These are phyloP conservation scores for Triadica sebifera DNA, from an alignment of 345 rosid genomes.

Conservation along the genomic window DNA sequence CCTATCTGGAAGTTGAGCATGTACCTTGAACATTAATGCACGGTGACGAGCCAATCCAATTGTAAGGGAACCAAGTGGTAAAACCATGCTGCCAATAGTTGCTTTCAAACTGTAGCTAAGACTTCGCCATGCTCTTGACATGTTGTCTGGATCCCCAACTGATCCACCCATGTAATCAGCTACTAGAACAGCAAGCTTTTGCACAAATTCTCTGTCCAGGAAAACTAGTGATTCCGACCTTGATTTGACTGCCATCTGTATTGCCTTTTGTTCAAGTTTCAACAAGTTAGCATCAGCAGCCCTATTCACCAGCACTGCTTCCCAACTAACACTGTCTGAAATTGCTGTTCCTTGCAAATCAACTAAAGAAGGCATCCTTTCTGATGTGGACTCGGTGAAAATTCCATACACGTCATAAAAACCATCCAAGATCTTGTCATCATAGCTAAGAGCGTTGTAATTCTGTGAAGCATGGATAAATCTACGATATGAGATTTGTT, in stretches of 20 bases:
- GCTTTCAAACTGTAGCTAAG: constrained; percentile 73
- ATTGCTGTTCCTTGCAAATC: constrained; percentile 80
- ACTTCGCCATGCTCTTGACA: constrained; percentile 69
- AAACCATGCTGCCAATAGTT: constrained; percentile 77
- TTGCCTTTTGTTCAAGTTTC: constrained; percentile 74
- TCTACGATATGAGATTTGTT: constrained; percentile 59
- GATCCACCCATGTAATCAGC: constrained; percentile 94
- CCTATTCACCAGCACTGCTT: constrained; percentile 84
- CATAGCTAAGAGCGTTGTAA: constrained; percentile 88
- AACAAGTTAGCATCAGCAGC: constrained; percentile 68
- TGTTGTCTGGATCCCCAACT: constrained; percentile 67
- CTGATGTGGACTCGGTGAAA: constrained; percentile 46
- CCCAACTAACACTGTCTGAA: constrained; percentile 64
- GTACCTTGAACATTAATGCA: constrained; percentile 90
- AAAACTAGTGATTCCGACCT: constrained; percentile 48
- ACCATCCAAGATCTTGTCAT: constrained; percentile 96
- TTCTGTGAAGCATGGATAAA: constrained; percentile 69
- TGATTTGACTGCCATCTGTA: constrained; percentile 56
- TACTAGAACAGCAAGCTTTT: constrained; percentile 71
- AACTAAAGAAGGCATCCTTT: constrained; percentile 78
- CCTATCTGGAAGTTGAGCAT: constrained; percentile 6
- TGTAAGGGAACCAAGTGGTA: constrained; percentile 87
- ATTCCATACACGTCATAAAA: constrained; percentile 85
- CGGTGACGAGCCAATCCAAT: constrained; percentile 97
- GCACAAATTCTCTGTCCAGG: constrained; percentile 49